Conservation (phyloP, 1,139 yeast species). For the Geotrichum klebahnii region DNA sequence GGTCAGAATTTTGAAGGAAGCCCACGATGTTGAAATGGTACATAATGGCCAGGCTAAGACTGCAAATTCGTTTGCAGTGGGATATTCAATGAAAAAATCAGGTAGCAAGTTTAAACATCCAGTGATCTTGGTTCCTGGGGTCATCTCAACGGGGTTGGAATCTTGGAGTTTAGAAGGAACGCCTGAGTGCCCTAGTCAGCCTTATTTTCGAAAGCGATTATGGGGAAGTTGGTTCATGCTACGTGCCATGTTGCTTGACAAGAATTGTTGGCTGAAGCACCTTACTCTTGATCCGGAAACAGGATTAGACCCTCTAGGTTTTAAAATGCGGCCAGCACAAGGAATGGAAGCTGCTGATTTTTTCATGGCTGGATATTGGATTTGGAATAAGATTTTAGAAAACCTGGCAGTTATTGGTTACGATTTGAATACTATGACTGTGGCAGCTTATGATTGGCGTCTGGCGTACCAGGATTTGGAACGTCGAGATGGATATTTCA, state of each 20-base stretch:
- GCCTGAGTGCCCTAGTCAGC: conserved; percentile 74
- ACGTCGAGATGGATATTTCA: conserved; percentile 76
- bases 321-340: conserved; percentile 81
- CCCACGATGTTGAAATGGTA: conserved; percentile 51
- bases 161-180: conserved; percentile 80
- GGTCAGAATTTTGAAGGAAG: conserved; percentile 53
- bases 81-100: conserved; percentile 56
- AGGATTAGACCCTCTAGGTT: conserved; percentile 84
- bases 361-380: conserved; percentile 96
- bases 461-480: conserved; percentile 85
- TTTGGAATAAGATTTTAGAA: conserved; percentile 91
- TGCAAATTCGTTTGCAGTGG: conserved; percentile 85
- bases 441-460: conserved; percentile 96
- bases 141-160: conserved; percentile 89
- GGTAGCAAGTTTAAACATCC: conserved; percentile 61
- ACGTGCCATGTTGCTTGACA: conserved; percentile 85
- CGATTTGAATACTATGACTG: conserved; percentile 82
- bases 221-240: conserved; percentile 98
- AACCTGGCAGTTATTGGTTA: conserved; percentile 92
- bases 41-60: conserved; percentile 38
- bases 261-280: conserved; percentile 89
- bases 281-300: conserved; percentile 84
- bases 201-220: conserved; percentile 81
- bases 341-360: conserved; percentile 97
- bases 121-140: conserved; percentile 93